Base-by-base conservation (phyloP, 202 grass and related monocot genomes). In the Digitaria exilis region DNA sequence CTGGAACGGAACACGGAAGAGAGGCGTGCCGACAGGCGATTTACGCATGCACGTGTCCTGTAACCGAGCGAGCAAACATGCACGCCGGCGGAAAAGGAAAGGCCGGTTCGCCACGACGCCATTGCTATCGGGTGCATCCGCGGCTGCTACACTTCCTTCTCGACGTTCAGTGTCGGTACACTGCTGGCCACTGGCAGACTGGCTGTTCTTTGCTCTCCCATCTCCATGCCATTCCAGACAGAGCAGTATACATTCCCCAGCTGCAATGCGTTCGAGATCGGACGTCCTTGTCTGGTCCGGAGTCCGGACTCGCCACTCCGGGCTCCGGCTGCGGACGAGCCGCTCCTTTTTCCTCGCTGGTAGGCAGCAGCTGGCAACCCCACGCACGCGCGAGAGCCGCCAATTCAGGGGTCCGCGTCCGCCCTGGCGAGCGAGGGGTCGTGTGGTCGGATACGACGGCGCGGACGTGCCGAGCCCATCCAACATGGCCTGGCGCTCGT, bases 401-500 rank as follows among this genome's bases (percentile, higher is more conserved):
- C 85, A 87, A 76, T 7, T 0, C 52, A 35, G 9, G 41, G 51
- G 78, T 75, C 24, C 39, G 16, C 43, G 77, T 7, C 41, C 41
- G 41, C 6, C 45, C 45, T 16, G 45, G 3, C 13, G 45, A n/a
- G n/a, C n/a, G n/a, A n/a, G n/a, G n/a, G 45, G 45, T 15, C 12
- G 45, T 37, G 35, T 37, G 45, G 45, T 54, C 19, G 50, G 50
- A 54, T 54, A 54, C 50, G 21, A 12, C 24, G 24, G n/a, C 56
- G 78, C 60, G 57, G 37, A 21, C 71, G 55, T 50, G 45, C 73
- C 79, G 79, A 17, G 73, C 55, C 80, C 8, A 78, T 58, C 86
- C 74, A 2, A 37, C n/a, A n/a, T n/a, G n/a, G 66, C 37, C 48
- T 80, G 77, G 76, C 68, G 50, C 59, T 4, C 48, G 60, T 24